phyloP scores from a whole-genome alignment of 148 eudicot genomes.

The Rheum nobile region DNA sequence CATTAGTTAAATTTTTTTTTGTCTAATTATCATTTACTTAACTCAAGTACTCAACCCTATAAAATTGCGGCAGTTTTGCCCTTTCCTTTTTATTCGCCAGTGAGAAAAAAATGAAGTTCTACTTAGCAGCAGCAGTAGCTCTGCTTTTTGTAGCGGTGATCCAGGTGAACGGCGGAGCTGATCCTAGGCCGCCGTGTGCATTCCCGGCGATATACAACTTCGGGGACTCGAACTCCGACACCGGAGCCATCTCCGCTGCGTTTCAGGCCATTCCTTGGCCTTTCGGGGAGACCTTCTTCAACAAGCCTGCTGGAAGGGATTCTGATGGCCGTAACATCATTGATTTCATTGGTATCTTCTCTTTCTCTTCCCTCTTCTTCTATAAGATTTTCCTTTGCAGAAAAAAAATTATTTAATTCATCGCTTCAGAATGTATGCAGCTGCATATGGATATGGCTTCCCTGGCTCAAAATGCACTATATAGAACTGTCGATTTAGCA shows the following conservation, averaged over 20 bases:
- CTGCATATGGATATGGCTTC: no score
- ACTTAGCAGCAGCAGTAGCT: not conserved
- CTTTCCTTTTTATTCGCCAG: no score
- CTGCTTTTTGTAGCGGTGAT: not conserved
- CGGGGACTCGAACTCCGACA: conserved; percentile 37
- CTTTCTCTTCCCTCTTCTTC: not conserved
- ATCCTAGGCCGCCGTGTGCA: not conserved
- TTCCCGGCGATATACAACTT: conserved; percentile 31
- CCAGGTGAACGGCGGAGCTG: not conserved
- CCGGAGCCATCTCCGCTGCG: conserved; percentile 29
- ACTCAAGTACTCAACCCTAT: no score
- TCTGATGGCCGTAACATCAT: conserved; percentile 32
- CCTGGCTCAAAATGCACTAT: no score
- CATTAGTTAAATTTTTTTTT: no score
- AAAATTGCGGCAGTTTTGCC: no score
- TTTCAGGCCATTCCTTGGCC: conserved; percentile 29
- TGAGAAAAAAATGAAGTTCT: not conserved
- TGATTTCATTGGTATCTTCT: conserved; percentile 23
- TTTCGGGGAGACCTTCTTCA: conserved; percentile 29
- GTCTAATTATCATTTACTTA: no score
- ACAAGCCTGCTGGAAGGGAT: conserved; percentile 22
- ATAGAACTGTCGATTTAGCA: no score
- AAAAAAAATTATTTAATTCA: no score
- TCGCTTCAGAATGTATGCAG: no score
- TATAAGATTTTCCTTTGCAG: not conserved